Evolutionary conservation across 1,284 basidiomycete species (phyloP).

Genomic region (Grifola frondosa): DNA sequence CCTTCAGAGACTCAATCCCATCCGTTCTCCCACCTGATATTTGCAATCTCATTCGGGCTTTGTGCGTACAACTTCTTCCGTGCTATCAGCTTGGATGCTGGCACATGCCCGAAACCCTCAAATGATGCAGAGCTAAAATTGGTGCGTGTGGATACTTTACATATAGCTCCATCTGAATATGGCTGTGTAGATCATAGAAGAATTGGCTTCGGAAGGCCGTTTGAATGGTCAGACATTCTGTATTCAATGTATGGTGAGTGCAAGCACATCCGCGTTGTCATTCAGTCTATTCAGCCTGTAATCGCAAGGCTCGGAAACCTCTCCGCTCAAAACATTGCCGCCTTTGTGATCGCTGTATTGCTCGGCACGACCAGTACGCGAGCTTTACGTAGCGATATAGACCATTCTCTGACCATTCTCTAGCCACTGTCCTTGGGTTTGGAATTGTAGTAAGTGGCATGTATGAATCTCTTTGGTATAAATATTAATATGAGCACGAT

Average conservation of each 20-base stretch:
- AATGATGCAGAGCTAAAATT: conserved; percentile 83
- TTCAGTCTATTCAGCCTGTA: conserved; percentile 1
- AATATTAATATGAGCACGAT: conserved; percentile 6
- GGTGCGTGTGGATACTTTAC: conserved; percentile 41
- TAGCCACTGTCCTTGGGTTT: conserved; percentile 99
- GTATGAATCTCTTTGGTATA: conserved; percentile 3
- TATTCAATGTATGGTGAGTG: conserved; percentile 83
- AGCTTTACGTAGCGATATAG: not conserved
- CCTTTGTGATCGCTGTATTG: conserved; percentile 87
- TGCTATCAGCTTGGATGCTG: conserved; percentile 86
- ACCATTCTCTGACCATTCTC: not conserved
- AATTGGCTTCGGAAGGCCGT: conserved; percentile 82
- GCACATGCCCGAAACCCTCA: conserved; percentile 79
- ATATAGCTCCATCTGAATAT: not conserved
- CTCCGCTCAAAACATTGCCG: conserved; percentile 95
- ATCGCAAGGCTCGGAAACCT: conserved; percentile 82
- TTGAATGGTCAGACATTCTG: conserved; percentile 97
- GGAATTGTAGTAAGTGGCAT: conserved; percentile 83
- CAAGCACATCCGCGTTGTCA: not conserved
- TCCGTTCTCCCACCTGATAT: conserved; percentile 72
- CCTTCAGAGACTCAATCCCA: conserved; percentile 69
- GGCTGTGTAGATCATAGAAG: conserved; percentile 73
- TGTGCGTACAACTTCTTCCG: conserved; percentile 92
- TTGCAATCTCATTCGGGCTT: conserved; percentile 67
- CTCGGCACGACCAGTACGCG: conserved; percentile 87